Base-by-base conservation (phyloP, 225 moss, liverwort and hornwort genomes). In the Physcomitrellopsis africana region DNA sequence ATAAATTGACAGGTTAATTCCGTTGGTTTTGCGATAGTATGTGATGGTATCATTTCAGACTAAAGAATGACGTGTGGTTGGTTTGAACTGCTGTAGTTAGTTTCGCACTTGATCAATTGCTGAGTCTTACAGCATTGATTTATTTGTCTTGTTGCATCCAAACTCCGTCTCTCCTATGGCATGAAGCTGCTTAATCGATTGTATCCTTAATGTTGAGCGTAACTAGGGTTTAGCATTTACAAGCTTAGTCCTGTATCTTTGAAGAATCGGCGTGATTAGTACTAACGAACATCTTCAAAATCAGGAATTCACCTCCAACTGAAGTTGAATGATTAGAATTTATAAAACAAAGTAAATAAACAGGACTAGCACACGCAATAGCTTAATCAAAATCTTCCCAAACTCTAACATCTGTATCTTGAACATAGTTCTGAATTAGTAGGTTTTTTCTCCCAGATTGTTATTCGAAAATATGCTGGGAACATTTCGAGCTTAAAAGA, bases 151-250 rank as follows among this genome's bases (percentile, higher is more conserved):
- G 37, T 68, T 10, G 16, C 22, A 47, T 61, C 53, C 29, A 9
- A 29, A 54, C 29, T 13, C 69, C 72, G 37, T 3, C 20, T 14
- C 37, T 14, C 48, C 48, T 11, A 3, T 16, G 14, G 56, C 46
- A 29, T 24, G 9, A 58, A 69, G 48, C 69, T 74, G 45, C 51
- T 59, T 12, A 79, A 59, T 60, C 37, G 60, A 37, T 13, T 65
- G 54, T 43, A 16, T 22, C 7, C 6, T 11, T 6, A 7, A 17
- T 41, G 17, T n/a, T 13, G 64, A 64, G 32, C 4, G 7, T 7
- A 37, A 37, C 26, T 23, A 64, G 22, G 3, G 23, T 53, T 41
- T 16, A 24, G 29, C 23, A 52, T 17, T 52, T 53, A 37, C 32
- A 37, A 37, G 32, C 32, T 37, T 37, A 37, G 32, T 37, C 7